A percentile compares a stretch with the other conserved stretches of the same genome.
These are phyloP conservation scores for Rachicladosporium sp. DNA, from an alignment of 2,329 filamentous ascomycete species.

Conservation along the genomic window DNA sequence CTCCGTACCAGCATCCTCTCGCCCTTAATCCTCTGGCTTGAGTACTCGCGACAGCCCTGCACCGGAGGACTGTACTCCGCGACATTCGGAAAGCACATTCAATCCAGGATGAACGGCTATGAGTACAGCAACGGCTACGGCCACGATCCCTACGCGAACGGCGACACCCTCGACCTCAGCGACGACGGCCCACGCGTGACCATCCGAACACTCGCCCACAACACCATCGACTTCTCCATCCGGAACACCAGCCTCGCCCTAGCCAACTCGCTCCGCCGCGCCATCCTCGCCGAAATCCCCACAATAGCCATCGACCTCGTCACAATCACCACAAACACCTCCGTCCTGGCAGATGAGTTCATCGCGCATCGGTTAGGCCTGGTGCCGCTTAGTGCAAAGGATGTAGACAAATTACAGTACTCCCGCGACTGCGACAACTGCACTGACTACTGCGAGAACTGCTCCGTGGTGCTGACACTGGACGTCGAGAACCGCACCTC, in stretches of 20 bases:
- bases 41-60: too few relatives aligned
- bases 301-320: constrained; percentile 92
- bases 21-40: too few relatives aligned
- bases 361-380: constrained; percentile 85
- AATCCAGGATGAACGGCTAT: constrained; percentile 4
- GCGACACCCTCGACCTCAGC: constrained; percentile 26
- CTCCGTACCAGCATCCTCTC: too few relatives aligned
- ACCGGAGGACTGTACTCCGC: too few relatives aligned
- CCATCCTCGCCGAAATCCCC: constrained; percentile 86
- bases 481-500: constrained; percentile 59
- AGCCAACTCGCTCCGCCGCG: constrained; percentile 81
- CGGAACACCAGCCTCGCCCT: constrained; percentile 80
- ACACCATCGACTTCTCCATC: constrained; percentile 83
- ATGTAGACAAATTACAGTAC: constrained; percentile 71
- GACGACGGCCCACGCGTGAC: constrained; percentile 35
- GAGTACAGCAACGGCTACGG: constrained; percentile 7
- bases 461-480: constrained; percentile 72
- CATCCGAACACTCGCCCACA: constrained; percentile 46
- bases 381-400: constrained; percentile 74
- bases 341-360: constrained; percentile 94
- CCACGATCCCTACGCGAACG: constrained; percentile 4
- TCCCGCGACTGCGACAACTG: constrained; percentile 83
- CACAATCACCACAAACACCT: constrained; percentile 83
- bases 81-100: too few relatives aligned
- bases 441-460: constrained; percentile 86